These are phyloP conservation scores for Colletotrichum navitas DNA, from an alignment of 2,329 filamentous ascomycete genomes.

Conservation along the genomic window DNA sequence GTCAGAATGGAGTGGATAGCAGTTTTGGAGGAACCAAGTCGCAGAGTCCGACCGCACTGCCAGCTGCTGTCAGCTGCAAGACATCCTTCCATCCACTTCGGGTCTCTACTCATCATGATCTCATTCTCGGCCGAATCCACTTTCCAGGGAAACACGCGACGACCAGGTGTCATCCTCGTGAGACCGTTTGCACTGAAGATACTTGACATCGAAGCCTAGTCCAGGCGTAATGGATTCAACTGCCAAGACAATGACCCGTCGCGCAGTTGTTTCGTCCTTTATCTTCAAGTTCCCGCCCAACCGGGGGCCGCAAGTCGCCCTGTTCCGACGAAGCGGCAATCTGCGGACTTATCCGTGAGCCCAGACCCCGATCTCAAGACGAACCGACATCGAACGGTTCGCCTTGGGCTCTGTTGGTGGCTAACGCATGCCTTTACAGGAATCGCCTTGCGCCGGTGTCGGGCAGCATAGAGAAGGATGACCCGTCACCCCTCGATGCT, in stretches of 20 bases:
- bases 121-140: conserved; percentile 3
- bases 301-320: conserved; percentile 63
- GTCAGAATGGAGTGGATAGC: neutral
- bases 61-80: neutral
- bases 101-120: conserved; percentile 17
- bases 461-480: conserved; percentile 68
- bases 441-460: conserved; percentile 73
- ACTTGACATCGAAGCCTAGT: neutral
- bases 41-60: neutral
- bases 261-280: conserved; percentile 63
- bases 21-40: neutral
- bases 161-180: conserved; percentile 1
- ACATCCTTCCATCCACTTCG: neutral
- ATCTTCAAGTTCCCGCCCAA: conserved; percentile 60
- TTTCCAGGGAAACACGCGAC: neutral
- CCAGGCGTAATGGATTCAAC: conserved; percentile 13
- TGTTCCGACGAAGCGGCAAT: conserved; percentile 72
- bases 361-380: neutral
- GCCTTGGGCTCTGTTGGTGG: conserved; percentile 10
- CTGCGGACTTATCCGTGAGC: conserved; percentile 71
- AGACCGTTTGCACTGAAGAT: neutral
- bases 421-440: conserved; percentile 48
- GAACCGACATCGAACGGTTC: neutral
- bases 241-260: conserved; percentile 40
- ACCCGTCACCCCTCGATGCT: conserved; percentile 65